These are phyloP conservation scores for Penicillium pulvis DNA, from an alignment of 495 filamentous ascomycete genomes.

Conservation along the genomic window DNA sequence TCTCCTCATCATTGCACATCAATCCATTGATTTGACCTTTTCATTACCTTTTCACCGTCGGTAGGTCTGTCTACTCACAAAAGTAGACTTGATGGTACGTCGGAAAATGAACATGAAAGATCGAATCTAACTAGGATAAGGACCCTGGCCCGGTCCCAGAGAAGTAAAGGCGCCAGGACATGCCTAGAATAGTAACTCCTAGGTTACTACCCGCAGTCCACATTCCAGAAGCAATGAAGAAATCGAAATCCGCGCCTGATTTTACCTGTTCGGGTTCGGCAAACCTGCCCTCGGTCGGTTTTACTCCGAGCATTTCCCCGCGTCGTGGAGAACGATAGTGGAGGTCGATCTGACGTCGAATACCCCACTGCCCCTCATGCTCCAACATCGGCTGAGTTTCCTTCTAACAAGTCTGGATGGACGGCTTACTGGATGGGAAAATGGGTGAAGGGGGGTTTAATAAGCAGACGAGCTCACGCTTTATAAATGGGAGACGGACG, in stretches of 20 bases:
- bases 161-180: background rate
- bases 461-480: background rate
- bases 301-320: slow-evolving; percentile 12
- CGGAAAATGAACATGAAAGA: no score
- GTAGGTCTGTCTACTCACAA: no score
- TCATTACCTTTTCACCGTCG: no score
- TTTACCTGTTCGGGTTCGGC: slow-evolving; percentile 16
- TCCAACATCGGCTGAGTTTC: slow-evolving; percentile 6
- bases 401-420: background rate
- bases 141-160: background rate
- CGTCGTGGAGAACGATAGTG: slow-evolving; percentile 5
- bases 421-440: background rate
- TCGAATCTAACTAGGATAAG: no score
- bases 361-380: slow-evolving; percentile 19
- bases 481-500: background rate
- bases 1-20: no score
- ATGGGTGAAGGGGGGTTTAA: background rate
- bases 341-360: slow-evolving; percentile 9
- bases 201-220: background rate
- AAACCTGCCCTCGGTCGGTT: slow-evolving; percentile 16
- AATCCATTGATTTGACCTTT: no score
- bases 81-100: no score
- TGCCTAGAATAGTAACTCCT: background rate
- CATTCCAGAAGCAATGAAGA: background rate
- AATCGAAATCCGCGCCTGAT: slow-evolving; percentile 5